These are phyloP conservation scores for Chalciporus sphaerocephalus DNA, from an alignment of 768 basidiomycete genomes.

Conservation along the genomic window DNA sequence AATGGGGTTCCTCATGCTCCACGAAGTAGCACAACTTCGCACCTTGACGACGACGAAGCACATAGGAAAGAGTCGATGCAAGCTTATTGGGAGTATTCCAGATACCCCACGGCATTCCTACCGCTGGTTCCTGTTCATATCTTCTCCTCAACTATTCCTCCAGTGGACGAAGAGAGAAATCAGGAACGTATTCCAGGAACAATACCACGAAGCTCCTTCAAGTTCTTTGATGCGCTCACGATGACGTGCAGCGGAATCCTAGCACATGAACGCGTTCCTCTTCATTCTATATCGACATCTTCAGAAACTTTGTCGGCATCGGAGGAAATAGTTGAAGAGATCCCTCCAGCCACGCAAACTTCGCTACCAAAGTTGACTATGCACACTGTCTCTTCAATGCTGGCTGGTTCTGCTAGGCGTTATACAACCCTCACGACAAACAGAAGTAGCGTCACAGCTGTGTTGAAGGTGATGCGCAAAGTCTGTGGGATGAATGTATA, in stretches of 20 bases:
- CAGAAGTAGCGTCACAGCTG: slow-evolving; percentile 65
- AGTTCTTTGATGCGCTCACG: slow-evolving; percentile 50
- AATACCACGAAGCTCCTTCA: slow-evolving; percentile 13
- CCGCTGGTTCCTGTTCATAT: slow-evolving; percentile 56
- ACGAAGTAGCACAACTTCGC: slow-evolving; percentile 6
- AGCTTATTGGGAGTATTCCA: slow-evolving; percentile 60
- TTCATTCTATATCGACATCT: background rate
- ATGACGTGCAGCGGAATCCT: slow-evolving; percentile 54
- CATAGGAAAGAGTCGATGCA: slow-evolving; percentile 24
- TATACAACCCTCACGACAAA: slow-evolving; percentile 93
- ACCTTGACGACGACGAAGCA: slow-evolving; percentile 3
- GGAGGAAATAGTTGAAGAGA: slow-evolving; percentile 29
- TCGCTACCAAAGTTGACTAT: slow-evolving; percentile 60
- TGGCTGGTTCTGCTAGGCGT: slow-evolving; percentile 60
- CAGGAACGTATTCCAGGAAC: background rate
- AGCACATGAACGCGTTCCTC: slow-evolving; percentile 34
- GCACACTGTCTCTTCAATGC: slow-evolving; percentile 73
- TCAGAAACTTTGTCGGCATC: background rate
- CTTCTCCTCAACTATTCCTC: slow-evolving; percentile 35
- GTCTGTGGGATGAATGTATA: slow-evolving; percentile 5
- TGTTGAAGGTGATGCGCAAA: slow-evolving; percentile 62
- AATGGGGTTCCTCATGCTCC: background rate
- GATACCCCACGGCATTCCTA: slow-evolving; percentile 50
- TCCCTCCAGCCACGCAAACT: slow-evolving; percentile 51
- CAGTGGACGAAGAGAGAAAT: background rate